Percentiles rank a stretch among this genome's conserved stretches.
These are phyloP conservation scores for Lactarius hatsudake DNA, from an alignment of 768 basidiomycete genomes.

Conservation along the genomic window DNA sequence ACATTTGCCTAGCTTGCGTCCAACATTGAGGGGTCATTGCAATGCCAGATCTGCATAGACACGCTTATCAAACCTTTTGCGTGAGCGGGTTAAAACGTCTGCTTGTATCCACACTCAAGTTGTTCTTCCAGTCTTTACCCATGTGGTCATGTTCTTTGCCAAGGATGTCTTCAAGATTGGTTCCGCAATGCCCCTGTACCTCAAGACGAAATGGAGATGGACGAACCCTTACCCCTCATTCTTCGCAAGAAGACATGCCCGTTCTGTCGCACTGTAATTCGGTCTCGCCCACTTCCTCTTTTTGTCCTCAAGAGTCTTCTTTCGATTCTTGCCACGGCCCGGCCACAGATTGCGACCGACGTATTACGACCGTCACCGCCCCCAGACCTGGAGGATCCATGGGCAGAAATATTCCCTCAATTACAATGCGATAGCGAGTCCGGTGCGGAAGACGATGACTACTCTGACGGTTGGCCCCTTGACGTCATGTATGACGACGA, in stretches of 20 bases:
- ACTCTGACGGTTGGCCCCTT: constrained; percentile 30
- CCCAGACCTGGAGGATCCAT: constrained; percentile 54
- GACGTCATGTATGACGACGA: constrained; percentile 33
- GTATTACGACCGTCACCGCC: constrained; percentile 32
- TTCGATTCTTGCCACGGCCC: constrained; percentile 47
- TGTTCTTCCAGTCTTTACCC: constrained; percentile 53
- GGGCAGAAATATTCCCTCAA: constrained; percentile 64
- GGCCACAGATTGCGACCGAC: constrained; percentile 29
- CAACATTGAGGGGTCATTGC: constrained; percentile 55
- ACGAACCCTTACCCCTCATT: constrained; percentile 46
- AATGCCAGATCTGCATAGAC: constrained; percentile 80
- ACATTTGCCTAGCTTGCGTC: constrained; percentile 44
- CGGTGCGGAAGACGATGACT: constrained; percentile 34
- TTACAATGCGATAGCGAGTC: constrained; percentile 34
- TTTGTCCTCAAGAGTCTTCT: constrained; percentile 65
- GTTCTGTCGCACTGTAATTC: constrained; percentile 59
- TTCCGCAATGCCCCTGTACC: constrained; percentile 62
- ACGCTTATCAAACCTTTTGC: constrained; percentile 60
- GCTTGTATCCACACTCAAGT: constrained; percentile 18
- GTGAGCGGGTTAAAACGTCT: constrained; percentile 41
- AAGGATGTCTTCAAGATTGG: constrained; percentile 72
- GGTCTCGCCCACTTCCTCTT: constrained; percentile 60
- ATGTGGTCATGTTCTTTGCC: constrained; percentile 77
- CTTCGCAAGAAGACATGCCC: constrained; percentile 70
- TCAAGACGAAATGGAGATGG: constrained; percentile 46